Conservation (phyloP, 1,284 basidiomycete genomes). For the Xerocomus cyaneibrunnescens region DNA sequence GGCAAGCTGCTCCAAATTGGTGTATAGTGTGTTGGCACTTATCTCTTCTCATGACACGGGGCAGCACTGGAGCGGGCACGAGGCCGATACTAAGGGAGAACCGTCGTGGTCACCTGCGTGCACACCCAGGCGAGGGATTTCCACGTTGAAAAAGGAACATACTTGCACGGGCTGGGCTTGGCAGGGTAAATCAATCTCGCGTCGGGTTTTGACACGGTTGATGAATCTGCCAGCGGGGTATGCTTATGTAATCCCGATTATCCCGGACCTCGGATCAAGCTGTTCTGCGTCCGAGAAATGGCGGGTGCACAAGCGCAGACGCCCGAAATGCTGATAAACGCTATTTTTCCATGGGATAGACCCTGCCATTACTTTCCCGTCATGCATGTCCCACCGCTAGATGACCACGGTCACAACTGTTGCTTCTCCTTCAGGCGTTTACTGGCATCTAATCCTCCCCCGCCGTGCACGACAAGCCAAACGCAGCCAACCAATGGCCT, state of each 20-base stretch:
- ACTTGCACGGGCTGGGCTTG: background rate
- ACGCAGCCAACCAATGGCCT: background rate
- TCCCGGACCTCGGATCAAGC: constrained; percentile 33
- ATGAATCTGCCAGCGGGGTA: constrained; percentile 5
- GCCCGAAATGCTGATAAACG: constrained; percentile 33
- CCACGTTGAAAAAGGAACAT: no score
- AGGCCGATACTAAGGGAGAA: constrained; percentile 7
- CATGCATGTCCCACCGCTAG: constrained; percentile 28
- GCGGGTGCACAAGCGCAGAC: constrained; percentile 11
- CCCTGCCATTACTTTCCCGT: constrained; percentile 5
- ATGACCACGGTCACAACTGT: constrained; percentile 23
- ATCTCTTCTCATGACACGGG: constrained; percentile 7
- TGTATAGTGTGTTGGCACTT: background rate
- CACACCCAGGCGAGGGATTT: no score
- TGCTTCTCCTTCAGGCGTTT: constrained; percentile 27
- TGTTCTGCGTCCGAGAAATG: constrained; percentile 12
- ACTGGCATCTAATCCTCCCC: constrained; percentile 7
- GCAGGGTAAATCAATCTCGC: constrained; percentile 11
- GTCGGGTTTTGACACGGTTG: constrained; percentile 4
- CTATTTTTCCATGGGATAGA: constrained; percentile 23
- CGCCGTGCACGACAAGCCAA: background rate
- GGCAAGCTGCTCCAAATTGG: constrained; percentile 5
- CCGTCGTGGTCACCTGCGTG: background rate
- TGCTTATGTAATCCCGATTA: constrained; percentile 24
- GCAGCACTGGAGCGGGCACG: background rate